Conservation (phyloP, 495 filamentous ascomycete genomes). For the Aspergillus indologenus region DNA sequence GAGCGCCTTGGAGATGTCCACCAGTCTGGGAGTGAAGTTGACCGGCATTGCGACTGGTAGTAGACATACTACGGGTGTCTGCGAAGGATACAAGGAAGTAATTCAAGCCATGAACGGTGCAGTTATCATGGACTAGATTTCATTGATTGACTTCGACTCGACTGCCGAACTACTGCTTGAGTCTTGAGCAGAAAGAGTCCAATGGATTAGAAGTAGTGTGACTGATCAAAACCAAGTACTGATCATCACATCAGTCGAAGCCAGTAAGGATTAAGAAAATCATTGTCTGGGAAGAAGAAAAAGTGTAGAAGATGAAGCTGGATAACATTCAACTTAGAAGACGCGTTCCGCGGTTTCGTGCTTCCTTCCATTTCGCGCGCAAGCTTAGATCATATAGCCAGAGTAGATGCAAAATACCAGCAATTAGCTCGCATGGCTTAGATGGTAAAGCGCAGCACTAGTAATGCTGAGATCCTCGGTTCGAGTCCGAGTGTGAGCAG, state of each 20-base stretch:
- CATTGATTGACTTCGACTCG: not conserved
- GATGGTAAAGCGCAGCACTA: not conserved
- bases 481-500: not conserved
- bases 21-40: slow-evolving; percentile 19
- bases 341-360: not conserved
- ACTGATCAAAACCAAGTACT: not conserved
- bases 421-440: not conserved
- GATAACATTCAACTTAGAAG: not conserved
- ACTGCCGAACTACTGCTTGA: not conserved
- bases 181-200: no score
- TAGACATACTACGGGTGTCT: not conserved
- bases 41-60: not conserved
- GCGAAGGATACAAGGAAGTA: not conserved
- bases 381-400: not conserved
- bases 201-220: no score
- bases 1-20: slow-evolving; percentile 38
- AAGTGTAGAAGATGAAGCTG: not conserved
- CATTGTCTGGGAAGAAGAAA: not conserved
- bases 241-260: not conserved
- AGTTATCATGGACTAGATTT: not conserved
- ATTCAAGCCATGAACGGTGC: not conserved
- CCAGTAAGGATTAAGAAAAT: not conserved
- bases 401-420: not conserved
- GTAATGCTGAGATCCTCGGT: not conserved
- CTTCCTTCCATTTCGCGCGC: not conserved